phyloP scores from a whole-genome alignment of 768 basidiomycete genomes.

The Lepiota venenata region DNA sequence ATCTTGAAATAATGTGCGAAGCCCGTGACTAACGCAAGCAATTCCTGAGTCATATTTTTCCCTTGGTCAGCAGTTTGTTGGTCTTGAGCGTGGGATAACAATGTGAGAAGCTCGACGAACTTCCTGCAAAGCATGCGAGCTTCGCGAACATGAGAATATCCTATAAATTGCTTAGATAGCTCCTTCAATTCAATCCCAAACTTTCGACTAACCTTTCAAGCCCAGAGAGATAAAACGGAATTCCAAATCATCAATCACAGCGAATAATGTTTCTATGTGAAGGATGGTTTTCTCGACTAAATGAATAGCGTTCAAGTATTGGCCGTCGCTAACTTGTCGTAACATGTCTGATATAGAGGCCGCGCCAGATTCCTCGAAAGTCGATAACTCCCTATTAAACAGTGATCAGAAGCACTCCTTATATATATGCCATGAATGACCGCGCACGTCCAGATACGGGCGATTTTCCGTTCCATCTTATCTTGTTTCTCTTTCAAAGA shows the following conservation, averaged over 20 bases:
- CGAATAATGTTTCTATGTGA: slow-evolving; percentile 97
- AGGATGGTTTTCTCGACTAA: slow-evolving; percentile 99
- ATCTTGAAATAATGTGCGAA: slow-evolving; percentile 99
- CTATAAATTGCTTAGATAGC: slow-evolving; percentile 24
- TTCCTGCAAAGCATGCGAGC: slow-evolving; percentile 98
- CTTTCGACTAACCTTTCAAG: slow-evolving; percentile 69
- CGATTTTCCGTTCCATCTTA: slow-evolving; percentile 95
- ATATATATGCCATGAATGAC: background rate
- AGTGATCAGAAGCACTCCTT: slow-evolving; percentile 8
- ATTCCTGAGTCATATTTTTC: slow-evolving; percentile 97
- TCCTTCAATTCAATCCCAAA: background rate
- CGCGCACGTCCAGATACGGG: slow-evolving; percentile 98
- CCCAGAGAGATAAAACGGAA: slow-evolving; percentile 75
- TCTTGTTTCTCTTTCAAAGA: slow-evolving; percentile 88
- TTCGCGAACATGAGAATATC: slow-evolving; percentile 97
- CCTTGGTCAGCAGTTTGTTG: slow-evolving; percentile 87
- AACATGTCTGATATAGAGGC: slow-evolving; percentile 99
- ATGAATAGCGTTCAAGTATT: slow-evolving; percentile 94
- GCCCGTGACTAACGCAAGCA: slow-evolving; percentile 95
- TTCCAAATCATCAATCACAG: slow-evolving; percentile 96
- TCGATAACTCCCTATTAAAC: slow-evolving; percentile 74
- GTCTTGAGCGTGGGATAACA: slow-evolving; percentile 93
- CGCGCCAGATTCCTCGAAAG: slow-evolving; percentile 97
- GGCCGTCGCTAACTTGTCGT: slow-evolving; percentile 92
- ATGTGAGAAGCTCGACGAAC: slow-evolving; percentile 96